Evolutionary conservation across 2,329 filamentous ascomycete genomes (phyloP).

Genomic region (Stachybotrys chlorohalonatus): DNA sequence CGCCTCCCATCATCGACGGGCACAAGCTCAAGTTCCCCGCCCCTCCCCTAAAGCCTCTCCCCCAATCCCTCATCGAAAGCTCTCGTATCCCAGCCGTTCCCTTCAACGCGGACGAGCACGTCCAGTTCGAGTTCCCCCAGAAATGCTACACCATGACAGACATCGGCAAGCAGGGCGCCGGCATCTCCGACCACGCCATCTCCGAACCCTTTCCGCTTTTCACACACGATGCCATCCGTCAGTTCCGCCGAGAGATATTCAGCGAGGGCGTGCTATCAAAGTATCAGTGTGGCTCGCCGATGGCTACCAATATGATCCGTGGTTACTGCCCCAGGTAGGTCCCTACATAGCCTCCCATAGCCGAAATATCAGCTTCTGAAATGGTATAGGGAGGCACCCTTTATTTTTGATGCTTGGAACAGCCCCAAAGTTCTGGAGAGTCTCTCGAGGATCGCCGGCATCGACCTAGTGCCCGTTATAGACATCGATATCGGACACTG

Average conservation of each 20-base stretch:
- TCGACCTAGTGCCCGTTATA: constrained; percentile 43
- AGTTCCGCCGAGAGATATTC: constrained; percentile 55
- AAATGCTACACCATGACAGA: constrained; percentile 53
- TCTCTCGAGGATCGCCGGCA: constrained; percentile 42
- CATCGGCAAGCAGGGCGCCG: constrained; percentile 45
- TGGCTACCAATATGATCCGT: constrained; percentile 47
- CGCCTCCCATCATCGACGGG: background rate
- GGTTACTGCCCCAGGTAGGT: constrained; percentile 36
- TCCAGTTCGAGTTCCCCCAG: constrained; percentile 40
- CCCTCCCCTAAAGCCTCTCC: constrained; percentile 8
- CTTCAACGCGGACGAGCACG: constrained; percentile 47
- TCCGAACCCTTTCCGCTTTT: constrained; percentile 59
- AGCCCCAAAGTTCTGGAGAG: constrained; percentile 32
- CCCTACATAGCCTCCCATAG: background rate
- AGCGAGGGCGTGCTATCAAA: constrained; percentile 45
- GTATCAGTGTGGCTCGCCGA: constrained; percentile 39
- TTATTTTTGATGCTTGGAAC: constrained; percentile 47
- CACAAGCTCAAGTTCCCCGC: background rate
- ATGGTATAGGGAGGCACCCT: constrained; percentile 39
- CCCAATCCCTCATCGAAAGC: constrained; percentile 14
- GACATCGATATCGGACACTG: constrained; percentile 45
- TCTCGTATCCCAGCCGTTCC: constrained; percentile 4
- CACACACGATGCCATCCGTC: constrained; percentile 48
- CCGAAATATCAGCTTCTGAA: background rate
- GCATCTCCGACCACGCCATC: constrained; percentile 54